A percentile compares a stretch with the other conserved stretches of the same genome.
phyloP scores from a whole-genome alignment of 2,329 filamentous ascomycete genomes.

The Metarhizium rileyi region DNA sequence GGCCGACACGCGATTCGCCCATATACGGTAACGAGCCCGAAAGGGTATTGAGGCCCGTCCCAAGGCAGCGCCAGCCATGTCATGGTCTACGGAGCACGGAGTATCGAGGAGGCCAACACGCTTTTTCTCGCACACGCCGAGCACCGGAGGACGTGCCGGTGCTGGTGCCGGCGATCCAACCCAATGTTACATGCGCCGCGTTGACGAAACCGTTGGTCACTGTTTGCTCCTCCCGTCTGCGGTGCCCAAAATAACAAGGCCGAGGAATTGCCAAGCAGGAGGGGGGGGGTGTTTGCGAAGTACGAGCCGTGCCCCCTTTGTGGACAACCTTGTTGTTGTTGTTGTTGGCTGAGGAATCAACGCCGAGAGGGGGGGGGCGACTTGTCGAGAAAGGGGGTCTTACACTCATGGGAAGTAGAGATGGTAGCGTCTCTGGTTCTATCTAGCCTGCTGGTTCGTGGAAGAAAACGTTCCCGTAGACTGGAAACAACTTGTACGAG shows the following conservation, averaged over 20 bases:
- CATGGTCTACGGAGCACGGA: not conserved
- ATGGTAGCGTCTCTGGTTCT: no score
- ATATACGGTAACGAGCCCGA: not conserved
- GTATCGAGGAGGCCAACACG: not conserved
- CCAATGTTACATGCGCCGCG: not conserved
- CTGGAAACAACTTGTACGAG: no score
- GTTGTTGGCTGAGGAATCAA: no score
- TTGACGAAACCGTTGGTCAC: not conserved
- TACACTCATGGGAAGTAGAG: no score
- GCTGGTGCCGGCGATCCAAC: not conserved
- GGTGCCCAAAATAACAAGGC: not conserved
- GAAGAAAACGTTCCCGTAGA: not conserved
- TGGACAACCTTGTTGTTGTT: no score
- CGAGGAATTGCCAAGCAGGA: not conserved
- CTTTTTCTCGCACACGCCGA: not conserved
- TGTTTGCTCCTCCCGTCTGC: not conserved
- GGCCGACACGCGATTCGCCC: conserved; percentile 2
- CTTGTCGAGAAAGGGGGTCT: no score
- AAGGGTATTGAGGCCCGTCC: not conserved
- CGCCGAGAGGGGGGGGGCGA: no score
- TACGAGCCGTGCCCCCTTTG: no score
- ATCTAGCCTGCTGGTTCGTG: not conserved
- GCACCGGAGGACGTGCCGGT: not conserved
- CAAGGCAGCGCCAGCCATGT: not conserved
- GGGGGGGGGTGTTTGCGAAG: not conserved